A percentile compares a stretch with the other conserved stretches of the same genome.
These are phyloP conservation scores for Phytophthora pinifolia DNA, from an alignment of 352 stramenopile genomes.

Conservation along the genomic window DNA sequence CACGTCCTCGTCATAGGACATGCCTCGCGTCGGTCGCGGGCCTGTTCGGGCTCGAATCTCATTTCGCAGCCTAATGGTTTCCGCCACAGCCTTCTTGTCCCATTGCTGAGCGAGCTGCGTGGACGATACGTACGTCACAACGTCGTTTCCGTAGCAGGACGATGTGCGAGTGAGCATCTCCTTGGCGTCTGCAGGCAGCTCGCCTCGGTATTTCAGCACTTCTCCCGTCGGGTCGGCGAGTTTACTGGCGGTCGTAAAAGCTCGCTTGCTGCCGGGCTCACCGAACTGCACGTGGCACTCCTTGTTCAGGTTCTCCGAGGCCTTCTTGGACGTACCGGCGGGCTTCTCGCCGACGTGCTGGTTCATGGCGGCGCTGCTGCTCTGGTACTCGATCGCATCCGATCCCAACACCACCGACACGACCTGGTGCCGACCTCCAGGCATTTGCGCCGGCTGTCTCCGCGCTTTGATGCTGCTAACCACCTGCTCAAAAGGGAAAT, in stretches of 20 bases:
- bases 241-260: conserved; percentile 58
- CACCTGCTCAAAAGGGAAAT: conserved; percentile 22
- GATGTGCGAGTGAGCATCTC: conserved; percentile 65
- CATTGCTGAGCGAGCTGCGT: conserved; percentile 72
- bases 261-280: conserved; percentile 53
- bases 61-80: conserved; percentile 63
- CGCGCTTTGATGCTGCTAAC: background rate
- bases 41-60: conserved; percentile 69
- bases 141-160: conserved; percentile 51
- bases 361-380: conserved; percentile 50
- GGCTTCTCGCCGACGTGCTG: conserved; percentile 30
- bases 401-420: conserved; percentile 66
- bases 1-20: conserved; percentile 79
- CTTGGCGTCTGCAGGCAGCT: conserved; percentile 49
- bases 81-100: conserved; percentile 50
- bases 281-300: conserved; percentile 68
- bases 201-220: conserved; percentile 62
- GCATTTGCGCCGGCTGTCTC: conserved; percentile 13
- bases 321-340: conserved; percentile 9
- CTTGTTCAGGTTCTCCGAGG: conserved; percentile 55
- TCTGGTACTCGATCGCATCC: conserved; percentile 55
- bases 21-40: conserved; percentile 49
- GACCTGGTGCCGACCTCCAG: conserved; percentile 42
- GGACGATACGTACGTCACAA: conserved; percentile 56
- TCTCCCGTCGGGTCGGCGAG: conserved; percentile 62